These are phyloP conservation scores for Sclerotinia glacialis DNA, from an alignment of 2,329 filamentous ascomycete species.

Conservation along the genomic window DNA sequence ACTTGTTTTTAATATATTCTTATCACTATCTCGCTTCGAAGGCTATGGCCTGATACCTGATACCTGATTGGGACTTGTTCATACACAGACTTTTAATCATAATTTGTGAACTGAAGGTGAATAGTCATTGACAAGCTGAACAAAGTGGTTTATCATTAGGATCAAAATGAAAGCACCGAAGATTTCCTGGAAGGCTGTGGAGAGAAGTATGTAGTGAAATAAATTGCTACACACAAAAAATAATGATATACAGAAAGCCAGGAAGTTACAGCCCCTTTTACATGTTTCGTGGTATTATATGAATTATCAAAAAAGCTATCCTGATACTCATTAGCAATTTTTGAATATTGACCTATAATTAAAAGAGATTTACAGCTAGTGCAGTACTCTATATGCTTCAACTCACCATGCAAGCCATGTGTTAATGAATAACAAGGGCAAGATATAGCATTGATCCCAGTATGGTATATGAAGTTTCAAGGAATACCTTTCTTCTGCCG, in stretches of 20 bases:
- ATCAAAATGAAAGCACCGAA: neutral
- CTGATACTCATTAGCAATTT: neutral
- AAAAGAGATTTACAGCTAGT: neutral
- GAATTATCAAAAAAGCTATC: neutral
- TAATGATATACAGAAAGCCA: neutral
- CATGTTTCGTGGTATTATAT: neutral
- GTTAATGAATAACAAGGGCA: neutral
- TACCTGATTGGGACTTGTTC: neutral
- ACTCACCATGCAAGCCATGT: too few relatives aligned
- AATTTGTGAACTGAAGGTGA: slow-evolving; percentile 2
- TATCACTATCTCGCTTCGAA: neutral
- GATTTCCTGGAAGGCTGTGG: neutral
- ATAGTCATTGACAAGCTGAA: neutral
- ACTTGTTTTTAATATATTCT: neutral
- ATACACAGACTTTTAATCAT: neutral
- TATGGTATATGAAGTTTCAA: neutral
- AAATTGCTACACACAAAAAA: neutral
- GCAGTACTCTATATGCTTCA: neutral
- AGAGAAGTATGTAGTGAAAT: neutral
- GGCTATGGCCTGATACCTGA: neutral
- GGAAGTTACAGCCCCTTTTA: neutral
- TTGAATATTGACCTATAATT: neutral
- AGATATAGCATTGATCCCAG: neutral
- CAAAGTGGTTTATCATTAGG: neutral
- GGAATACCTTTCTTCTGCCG: neutral